These are phyloP conservation scores for Kwoniella shivajii DNA, from an alignment of 1,284 basidiomycete species.

Conservation along the genomic window DNA sequence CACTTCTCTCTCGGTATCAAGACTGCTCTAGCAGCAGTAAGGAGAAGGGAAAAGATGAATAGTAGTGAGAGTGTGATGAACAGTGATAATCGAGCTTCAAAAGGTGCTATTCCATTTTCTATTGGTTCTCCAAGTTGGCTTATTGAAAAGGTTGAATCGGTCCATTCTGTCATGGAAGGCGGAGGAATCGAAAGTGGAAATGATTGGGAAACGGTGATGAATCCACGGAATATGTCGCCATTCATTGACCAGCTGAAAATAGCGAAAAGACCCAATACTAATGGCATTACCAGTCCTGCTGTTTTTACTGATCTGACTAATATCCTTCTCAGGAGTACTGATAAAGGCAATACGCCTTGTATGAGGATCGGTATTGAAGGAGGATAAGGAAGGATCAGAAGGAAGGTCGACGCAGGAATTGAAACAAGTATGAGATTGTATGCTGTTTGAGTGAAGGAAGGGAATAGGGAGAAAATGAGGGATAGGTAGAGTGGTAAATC, in stretches of 20 bases:
- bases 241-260: conserved; percentile 31
- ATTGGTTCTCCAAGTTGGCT: conserved; percentile 10
- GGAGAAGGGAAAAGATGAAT: conserved; percentile 17
- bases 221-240: conserved; percentile 35
- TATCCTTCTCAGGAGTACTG: conserved; percentile 18
- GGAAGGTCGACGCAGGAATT: conserved; percentile 26
- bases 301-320: conserved; percentile 9
- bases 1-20: conserved; percentile 2
- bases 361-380: conserved; percentile 15
- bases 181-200: background rate
- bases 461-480: conserved; percentile 9
- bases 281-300: conserved; percentile 12
- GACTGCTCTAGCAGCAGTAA: conserved; percentile 14
- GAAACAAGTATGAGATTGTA: conserved; percentile 26
- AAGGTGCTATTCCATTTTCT: conserved; percentile 32
- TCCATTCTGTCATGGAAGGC: background rate
- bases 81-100: conserved; percentile 24
- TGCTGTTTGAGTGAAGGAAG: background rate
- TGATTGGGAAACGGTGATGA: conserved; percentile 9
- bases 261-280: conserved; percentile 20
- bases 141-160: no score
- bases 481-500: conserved; percentile 16
- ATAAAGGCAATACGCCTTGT: conserved; percentile 18
- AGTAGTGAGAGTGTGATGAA: conserved; percentile 29
- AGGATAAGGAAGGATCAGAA: conserved; percentile 7